These are phyloP conservation scores for Sporothrix dimorphospora DNA, from an alignment of 2,329 filamentous ascomycete species.

Conservation along the genomic window DNA sequence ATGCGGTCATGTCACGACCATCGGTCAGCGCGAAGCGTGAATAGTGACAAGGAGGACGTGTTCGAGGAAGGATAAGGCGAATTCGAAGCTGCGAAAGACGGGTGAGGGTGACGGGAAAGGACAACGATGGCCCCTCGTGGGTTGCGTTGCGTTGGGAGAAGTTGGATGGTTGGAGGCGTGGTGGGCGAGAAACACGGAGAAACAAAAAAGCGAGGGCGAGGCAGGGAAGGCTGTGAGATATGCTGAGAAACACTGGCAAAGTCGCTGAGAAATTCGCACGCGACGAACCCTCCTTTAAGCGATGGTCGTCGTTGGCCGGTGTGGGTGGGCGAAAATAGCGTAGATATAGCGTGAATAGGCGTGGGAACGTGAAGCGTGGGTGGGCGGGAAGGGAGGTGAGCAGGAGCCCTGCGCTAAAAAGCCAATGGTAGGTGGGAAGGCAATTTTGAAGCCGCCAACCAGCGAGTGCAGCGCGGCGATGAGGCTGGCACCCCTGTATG, in stretches of 20 bases:
- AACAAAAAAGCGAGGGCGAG: constrained; percentile 26
- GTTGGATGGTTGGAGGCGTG: not conserved
- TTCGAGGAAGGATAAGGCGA: not conserved
- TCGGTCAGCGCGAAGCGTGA: not conserved
- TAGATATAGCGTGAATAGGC: not conserved
- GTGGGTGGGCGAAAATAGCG: constrained; percentile 10
- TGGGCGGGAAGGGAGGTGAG: constrained; percentile 11
- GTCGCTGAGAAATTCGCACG: constrained; percentile 28
- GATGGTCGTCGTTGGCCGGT: not conserved
- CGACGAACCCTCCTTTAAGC: constrained; percentile 14
- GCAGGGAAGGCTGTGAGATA: not conserved
- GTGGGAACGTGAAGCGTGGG: not conserved
- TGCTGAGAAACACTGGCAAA: constrained; percentile 11
- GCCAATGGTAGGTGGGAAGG: constrained; percentile 23
- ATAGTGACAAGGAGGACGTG: not conserved
- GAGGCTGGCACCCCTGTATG: constrained; percentile 19
- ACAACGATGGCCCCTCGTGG: not conserved
- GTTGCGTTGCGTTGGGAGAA: constrained; percentile 14
- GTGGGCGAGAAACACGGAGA: constrained; percentile 23
- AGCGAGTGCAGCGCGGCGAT: constrained; percentile 13
- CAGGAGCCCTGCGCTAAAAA: constrained; percentile 28
- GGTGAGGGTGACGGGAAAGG: not conserved
- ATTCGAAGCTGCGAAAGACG: not conserved
- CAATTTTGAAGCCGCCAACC: constrained; percentile 17
- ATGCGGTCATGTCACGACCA: constrained; percentile 31